Evolutionary conservation across 208 protist genomes (phyloP), one percentile per base, ranked within the genome.

Genomic region (Leishmania tarentolae): DNA sequence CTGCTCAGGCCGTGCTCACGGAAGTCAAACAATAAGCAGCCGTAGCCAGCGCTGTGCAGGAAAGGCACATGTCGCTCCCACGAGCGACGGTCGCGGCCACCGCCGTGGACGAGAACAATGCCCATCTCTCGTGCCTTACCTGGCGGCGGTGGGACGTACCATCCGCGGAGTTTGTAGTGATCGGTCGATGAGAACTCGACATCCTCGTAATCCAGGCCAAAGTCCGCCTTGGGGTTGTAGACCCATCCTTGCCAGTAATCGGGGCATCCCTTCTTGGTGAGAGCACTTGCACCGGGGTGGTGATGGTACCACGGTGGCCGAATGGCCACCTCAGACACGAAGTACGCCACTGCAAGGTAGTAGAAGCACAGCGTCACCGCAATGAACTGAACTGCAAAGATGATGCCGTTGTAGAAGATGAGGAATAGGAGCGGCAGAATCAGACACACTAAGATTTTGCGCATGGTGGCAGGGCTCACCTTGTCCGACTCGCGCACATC

Each of bases 301-400:
- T 94, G 92, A 75, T 96, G 94, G 81, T 98, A 97, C 95, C 95
- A 98, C 74, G 95, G 95, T 28, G 95, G 95, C 1, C 92, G 88
- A 53, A 97, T 91, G 4, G 92, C 86, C 31, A 98, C 85, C 80
- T 98, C 95, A n/a, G 93, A 93, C 37, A 97, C 91, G 83, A 98
- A 96, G 85, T 95, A 98, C 31, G 93, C 94, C 80, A 94, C 59
- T 4, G 86, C 88, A 2, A 95, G 7, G 81, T 90, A 93, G 74
- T 97, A 97, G 69, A 94, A 98, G n/a, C 77, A 65, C n/a, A 94
- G 35, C 8, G 92, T 92, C 17, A 87, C 52, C 0, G 84, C 57
- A 69, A 96, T 87, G 74, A 95, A 98, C 68, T 90, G 84, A 9
- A 92, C 3, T 1, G 91, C 91, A 71, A 97, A 97, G 17, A 90